Conservation (phyloP, 768 basidiomycete species). For the Epithele typhae region DNA sequence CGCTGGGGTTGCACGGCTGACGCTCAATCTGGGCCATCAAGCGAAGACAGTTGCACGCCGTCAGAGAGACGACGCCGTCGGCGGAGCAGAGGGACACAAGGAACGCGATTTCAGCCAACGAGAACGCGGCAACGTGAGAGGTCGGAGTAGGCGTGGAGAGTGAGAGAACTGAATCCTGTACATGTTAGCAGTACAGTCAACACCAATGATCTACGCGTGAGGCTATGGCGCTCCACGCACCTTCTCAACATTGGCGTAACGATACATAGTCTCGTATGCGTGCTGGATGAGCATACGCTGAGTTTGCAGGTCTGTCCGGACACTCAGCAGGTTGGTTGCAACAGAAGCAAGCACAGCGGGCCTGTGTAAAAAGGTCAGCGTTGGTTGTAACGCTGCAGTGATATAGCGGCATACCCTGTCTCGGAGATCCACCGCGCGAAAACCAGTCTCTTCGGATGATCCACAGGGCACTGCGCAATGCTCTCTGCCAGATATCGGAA, state of each 20-base stretch:
- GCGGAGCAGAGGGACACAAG: constrained; percentile 68
- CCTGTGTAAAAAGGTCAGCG: constrained; percentile 6
- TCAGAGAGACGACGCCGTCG: constrained; percentile 59
- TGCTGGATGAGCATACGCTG: constrained; percentile 71
- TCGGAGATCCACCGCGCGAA: constrained; percentile 39
- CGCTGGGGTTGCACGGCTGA: constrained; percentile 53
- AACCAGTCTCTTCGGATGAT: constrained; percentile 36
- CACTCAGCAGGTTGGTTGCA: constrained; percentile 51
- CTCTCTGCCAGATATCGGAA: constrained; percentile 42
- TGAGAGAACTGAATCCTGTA: too few relatives aligned
- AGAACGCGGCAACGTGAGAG: constrained; percentile 46
- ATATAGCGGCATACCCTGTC: constrained; percentile 36
- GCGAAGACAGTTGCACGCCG: constrained; percentile 67
- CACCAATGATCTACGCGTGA: too few relatives aligned
- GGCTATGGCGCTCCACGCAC: too few relatives aligned
- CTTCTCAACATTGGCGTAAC: constrained; percentile 29
- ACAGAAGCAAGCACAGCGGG: constrained; percentile 40
- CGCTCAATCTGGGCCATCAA: constrained; percentile 65
- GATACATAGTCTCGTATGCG: constrained; percentile 53
- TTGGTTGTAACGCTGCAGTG: background rate
- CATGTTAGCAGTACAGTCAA: too few relatives aligned
- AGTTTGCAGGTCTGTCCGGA: constrained; percentile 54
- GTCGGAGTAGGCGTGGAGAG: background rate
- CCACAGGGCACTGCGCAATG: constrained; percentile 38
- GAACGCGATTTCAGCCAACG: constrained; percentile 68